Conservation (phyloP, 805 yeast genomes). For the Suhomyces sp. region DNA sequence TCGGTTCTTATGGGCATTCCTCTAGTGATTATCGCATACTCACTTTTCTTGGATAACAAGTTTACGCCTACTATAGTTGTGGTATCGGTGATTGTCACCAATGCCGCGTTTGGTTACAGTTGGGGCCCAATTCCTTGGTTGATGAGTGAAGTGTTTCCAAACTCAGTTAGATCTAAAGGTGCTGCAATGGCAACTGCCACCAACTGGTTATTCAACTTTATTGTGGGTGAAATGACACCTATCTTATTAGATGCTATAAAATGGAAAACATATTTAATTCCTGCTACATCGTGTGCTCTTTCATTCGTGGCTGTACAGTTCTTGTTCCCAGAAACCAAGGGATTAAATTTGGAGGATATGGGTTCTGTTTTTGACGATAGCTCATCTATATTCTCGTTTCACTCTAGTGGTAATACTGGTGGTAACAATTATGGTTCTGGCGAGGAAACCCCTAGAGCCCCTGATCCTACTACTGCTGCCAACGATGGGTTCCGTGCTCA, state of each 20-base stretch:
- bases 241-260: constrained; percentile 69
- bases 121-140: constrained; percentile 97
- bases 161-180: constrained; percentile 81
- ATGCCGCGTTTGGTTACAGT: constrained; percentile 81
- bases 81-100: constrained; percentile 69
- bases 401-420: constrained; percentile 25
- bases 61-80: constrained; percentile 73
- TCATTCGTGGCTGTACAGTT: constrained; percentile 71
- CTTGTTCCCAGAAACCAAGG: constrained; percentile 87
- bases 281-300: constrained; percentile 70
- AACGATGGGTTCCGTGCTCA: constrained; percentile 21
- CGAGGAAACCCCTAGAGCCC: not conserved
- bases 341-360: constrained; percentile 87
- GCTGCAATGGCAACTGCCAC: constrained; percentile 89
- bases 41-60: constrained; percentile 29
- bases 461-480: not conserved
- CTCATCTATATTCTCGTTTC: constrained; percentile 42
- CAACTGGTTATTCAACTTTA: constrained; percentile 89
- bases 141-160: constrained; percentile 83
- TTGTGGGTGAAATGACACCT: constrained; percentile 92
- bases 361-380: constrained; percentile 78
- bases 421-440: constrained; percentile 1
- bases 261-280: constrained; percentile 81
- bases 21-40: constrained; percentile 60
- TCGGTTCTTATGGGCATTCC: constrained; percentile 77